These are phyloP conservation scores for Pseudocohnilembus persalinus DNA, from an alignment of 169 alveolate species.

Conservation along the genomic window DNA sequence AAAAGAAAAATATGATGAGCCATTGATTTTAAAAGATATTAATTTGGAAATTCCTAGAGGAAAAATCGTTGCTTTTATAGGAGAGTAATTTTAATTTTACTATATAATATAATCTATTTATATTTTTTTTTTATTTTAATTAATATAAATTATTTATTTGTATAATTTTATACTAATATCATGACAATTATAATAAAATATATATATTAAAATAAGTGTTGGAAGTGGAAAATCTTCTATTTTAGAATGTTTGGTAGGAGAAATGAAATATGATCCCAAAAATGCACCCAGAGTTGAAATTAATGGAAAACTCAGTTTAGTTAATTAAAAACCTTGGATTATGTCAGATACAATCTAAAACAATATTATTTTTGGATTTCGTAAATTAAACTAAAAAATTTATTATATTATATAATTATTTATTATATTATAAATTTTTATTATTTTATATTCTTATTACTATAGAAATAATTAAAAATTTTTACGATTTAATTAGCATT, in stretches of 20 bases:
- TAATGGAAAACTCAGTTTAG: conserved; percentile 50
- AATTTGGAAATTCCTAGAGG: conserved; percentile 23
- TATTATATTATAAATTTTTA: too few species aligned
- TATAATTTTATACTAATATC: too few species aligned
- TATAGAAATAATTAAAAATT: too few species aligned
- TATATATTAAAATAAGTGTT: conserved; percentile 11
- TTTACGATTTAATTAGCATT: conserved; percentile 1
- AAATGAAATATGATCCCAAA: conserved; percentile 17
- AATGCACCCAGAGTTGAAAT: conserved; percentile 17
- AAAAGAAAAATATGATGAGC: neutral
- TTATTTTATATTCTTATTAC: too few species aligned
- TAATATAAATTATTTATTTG: too few species aligned
- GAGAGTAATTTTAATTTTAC: conserved; percentile 26
- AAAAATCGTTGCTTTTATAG: conserved; percentile 36
- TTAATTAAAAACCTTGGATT: conserved; percentile 72
- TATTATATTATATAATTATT: too few species aligned
- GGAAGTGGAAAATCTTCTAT: conserved; percentile 40
- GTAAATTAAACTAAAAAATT: too few species aligned
- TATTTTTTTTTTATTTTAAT: too few species aligned
- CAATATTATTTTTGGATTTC: conserved; percentile 68
- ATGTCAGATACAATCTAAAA: conserved; percentile 72
- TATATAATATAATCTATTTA: neutral
- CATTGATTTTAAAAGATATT: conserved; percentile 11
- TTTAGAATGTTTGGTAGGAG: conserved; percentile 32
- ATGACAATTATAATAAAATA: too few species aligned